Conservation (phyloP, 306 rosid genomes). For the Medicago lupulina region DNA sequence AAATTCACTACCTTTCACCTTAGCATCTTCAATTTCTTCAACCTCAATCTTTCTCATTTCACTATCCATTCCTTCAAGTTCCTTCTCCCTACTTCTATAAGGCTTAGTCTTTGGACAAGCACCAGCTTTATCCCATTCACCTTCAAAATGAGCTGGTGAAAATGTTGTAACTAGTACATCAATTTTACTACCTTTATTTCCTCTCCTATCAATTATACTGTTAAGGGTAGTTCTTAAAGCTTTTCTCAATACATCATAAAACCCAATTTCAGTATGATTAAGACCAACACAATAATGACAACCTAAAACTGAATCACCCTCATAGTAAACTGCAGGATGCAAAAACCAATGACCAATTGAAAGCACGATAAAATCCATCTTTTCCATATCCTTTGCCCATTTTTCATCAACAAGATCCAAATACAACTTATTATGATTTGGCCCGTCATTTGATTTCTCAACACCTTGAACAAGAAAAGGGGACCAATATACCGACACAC, state of each 20-base stretch:
- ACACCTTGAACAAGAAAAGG: constrained; percentile 84
- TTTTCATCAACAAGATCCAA: constrained; percentile 77
- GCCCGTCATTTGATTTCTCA: constrained; percentile 64
- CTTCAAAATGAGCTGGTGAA: constrained; percentile 91
- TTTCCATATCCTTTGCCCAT: constrained; percentile 71
- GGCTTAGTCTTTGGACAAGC: constrained; percentile 85
- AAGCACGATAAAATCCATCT: constrained; percentile 60
- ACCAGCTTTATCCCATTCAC: constrained; percentile 87
- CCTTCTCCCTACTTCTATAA: constrained; percentile 56
- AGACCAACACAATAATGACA: constrained; percentile 87
- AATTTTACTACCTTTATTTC: constrained; percentile 17
- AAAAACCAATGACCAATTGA: constrained; percentile 94
- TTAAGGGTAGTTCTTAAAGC: constrained; percentile 67
- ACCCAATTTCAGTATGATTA: constrained; percentile 84
- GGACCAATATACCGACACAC: constrained; percentile 81
- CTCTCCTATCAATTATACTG: constrained; percentile 59
- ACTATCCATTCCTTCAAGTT: constrained; percentile 79
- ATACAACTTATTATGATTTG: constrained; percentile 60
- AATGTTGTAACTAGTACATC: constrained; percentile 75
- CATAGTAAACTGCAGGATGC: constrained; percentile 85
- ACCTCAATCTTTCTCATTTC: constrained; percentile 75
- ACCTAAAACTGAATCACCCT: constrained; percentile 64
- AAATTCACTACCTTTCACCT: constrained; percentile 41
- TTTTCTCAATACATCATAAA: constrained; percentile 77
- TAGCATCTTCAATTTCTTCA: constrained; percentile 76